Percentiles rank a stretch among this genome's conserved stretches.
These are phyloP conservation scores for Ensete glaucum DNA, from an alignment of 176 grass and related monocot genomes.

Conservation along the genomic window DNA sequence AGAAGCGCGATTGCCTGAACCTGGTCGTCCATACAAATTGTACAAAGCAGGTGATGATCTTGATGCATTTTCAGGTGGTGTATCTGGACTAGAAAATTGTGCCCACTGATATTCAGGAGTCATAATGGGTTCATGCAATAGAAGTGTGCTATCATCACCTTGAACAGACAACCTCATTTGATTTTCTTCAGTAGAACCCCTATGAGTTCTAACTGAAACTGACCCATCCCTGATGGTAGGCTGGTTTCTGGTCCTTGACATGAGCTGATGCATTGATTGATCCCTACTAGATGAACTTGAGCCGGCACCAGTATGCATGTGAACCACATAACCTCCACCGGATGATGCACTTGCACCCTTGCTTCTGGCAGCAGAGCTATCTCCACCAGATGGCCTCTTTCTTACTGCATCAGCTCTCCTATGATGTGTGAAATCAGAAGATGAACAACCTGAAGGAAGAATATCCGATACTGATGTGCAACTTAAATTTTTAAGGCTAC, in stretches of 20 bases:
- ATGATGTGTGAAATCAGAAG: constrained; percentile 24
- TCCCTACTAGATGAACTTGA: constrained; percentile 29
- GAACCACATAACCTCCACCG: constrained; percentile 27
- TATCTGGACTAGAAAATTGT: constrained; percentile 23
- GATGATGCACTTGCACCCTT: constrained; percentile 30
- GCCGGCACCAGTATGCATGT: constrained; percentile 25
- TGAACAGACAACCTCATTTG: constrained; percentile 26
- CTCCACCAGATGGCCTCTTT: constrained; percentile 43
- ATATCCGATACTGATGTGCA: constrained; percentile 73
- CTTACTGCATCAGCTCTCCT: constrained; percentile 28
- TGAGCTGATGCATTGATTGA: constrained; percentile 34
- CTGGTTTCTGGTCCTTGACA: constrained; percentile 8
- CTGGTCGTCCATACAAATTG: constrained; percentile 29
- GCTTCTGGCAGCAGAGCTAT: constrained; percentile 43
- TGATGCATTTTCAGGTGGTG: constrained; percentile 16
- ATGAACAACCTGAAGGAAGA: constrained; percentile 47
- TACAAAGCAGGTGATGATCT: constrained; percentile 38
- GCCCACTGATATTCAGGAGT: constrained; percentile 19
- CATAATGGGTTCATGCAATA: constrained; percentile 29
- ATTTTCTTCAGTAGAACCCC: constrained; percentile 22
- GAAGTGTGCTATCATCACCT: constrained; percentile 28
- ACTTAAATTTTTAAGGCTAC: constrained; percentile 44
- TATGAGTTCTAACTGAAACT: constrained; percentile 27
- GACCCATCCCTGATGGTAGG: constrained; percentile 22
- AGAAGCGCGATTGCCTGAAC: constrained; percentile 21